Base-by-base conservation (phyloP, 139 green algal species). In the Coccomyxa sp. region DNA sequence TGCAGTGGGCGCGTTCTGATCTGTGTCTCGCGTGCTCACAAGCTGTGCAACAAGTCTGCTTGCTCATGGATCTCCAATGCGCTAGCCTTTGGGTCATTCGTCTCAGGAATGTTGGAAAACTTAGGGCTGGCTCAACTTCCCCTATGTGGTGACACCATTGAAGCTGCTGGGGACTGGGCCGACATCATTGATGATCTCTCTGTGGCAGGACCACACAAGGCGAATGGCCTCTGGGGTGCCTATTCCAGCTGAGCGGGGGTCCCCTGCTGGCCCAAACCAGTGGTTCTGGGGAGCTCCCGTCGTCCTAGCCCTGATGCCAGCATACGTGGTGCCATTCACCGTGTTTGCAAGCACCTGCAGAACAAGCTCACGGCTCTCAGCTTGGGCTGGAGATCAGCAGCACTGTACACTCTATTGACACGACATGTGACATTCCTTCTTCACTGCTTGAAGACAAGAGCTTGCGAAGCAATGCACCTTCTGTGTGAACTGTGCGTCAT, bases 271-370 rank as follows among this genome's bases (percentile, higher is more conserved):
- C 0, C 96, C 96, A 81, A 99, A 99, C 95, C 96, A 99, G 88
- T 99, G 96, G 88, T 99, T 99, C 76, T 99, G 96, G 4, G 96
- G 96, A 1, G 96, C 96, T 6, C 95, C 92, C 90, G 95, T 97
- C 41, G 95, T 98, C n/a, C 95, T 84, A 0, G 91, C 95, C 0
- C 95, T 85, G 33, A 95, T 86, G 69, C 96, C 96, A 0, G 82
- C 89, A 81, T 99, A 99, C 0, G 96, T 99, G 10, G 96, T 99
- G 33, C 96, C 96, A 81, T 99, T 99, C n/a, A 99, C 95, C 4
- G 94, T 99, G 85, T 93, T 88, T 5, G 75, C 93, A 18, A 99
- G 88, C 39, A 99, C 89, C 39, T 91, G 82, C 70, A 75, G 16
- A 2, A 75, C n/a, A 5, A 10, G 12, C 44, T 58, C 44, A 10